Evolutionary conservation across 805 yeast species (phyloP).

Genomic region (Nakazawaea siamensis): DNA sequence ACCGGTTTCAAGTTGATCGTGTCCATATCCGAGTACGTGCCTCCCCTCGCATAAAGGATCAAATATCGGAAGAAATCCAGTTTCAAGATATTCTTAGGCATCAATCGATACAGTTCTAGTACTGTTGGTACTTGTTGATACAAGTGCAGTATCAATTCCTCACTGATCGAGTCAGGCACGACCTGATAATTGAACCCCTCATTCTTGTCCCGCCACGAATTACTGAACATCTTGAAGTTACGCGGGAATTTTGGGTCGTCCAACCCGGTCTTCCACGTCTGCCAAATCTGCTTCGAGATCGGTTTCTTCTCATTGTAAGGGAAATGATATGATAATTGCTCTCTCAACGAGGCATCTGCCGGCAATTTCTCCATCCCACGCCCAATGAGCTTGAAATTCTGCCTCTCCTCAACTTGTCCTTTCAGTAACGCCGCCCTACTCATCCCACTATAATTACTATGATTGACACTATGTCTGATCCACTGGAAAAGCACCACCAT

Average conservation of each 20-base stretch:
- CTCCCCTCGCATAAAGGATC: constrained; percentile 84
- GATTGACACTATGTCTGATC: neutral
- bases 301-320: constrained; percentile 63
- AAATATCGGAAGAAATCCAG: constrained; percentile 94
- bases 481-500: too few relatives aligned
- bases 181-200: constrained; percentile 64
- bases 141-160: constrained; percentile 43
- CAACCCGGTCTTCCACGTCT: constrained; percentile 78
- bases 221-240: constrained; percentile 37
- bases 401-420: constrained; percentile 2
- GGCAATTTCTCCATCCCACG: constrained; percentile 10
- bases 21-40: constrained; percentile 88
- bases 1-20: constrained; percentile 70
- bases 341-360: constrained; percentile 26
- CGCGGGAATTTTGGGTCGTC: constrained; percentile 50
- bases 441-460: neutral
- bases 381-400: constrained; percentile 4
- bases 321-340: constrained; percentile 59
- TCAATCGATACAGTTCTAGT: constrained; percentile 56
- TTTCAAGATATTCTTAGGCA: constrained; percentile 78
- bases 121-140: constrained; percentile 73
- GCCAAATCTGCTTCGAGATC: constrained; percentile 84
- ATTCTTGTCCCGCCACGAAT: constrained; percentile 58
- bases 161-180: constrained; percentile 59
- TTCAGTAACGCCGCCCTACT: neutral